A percentile compares a stretch with the other conserved stretches of the same genome.
phyloP scores from a whole-genome alignment of 208 protist species.

The Trypanosoma grayi region DNA sequence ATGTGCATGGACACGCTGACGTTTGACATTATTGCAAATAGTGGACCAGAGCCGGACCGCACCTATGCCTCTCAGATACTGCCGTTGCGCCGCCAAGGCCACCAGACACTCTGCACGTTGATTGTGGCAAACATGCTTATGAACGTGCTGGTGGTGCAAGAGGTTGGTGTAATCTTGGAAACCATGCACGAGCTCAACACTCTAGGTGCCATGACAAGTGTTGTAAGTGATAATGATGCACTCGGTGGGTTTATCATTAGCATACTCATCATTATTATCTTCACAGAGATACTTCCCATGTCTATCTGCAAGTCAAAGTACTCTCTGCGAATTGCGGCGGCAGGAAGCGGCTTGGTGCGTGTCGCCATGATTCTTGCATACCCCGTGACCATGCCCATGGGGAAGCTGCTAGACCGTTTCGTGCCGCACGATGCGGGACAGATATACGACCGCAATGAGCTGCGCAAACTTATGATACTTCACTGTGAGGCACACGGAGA shows the following conservation, averaged over 20 bases:
- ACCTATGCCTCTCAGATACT: constrained; percentile 75
- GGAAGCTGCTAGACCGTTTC: constrained; percentile 73
- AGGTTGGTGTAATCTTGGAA: constrained; percentile 56
- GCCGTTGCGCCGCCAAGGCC: constrained; percentile 71
- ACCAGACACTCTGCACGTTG: constrained; percentile 85
- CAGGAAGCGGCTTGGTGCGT: constrained; percentile 67
- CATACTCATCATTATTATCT: constrained; percentile 79
- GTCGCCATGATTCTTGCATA: constrained; percentile 81
- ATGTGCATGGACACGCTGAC: constrained; percentile 88
- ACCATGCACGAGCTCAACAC: constrained; percentile 35
- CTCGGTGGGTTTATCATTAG: constrained; percentile 69
- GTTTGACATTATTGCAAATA: constrained; percentile 86
- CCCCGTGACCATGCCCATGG: constrained; percentile 68
- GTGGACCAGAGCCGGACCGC: constrained; percentile 70
- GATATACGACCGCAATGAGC: constrained; percentile 86
- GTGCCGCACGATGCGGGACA: constrained; percentile 68
- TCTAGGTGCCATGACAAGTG: background rate
- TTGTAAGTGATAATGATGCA: constrained; percentile 21
- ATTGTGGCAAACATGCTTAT: constrained; percentile 88
- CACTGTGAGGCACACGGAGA: constrained; percentile 64
- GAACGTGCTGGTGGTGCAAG: constrained; percentile 86
- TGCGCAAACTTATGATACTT: constrained; percentile 84
- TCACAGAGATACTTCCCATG: constrained; percentile 87
- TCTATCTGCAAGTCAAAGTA: constrained; percentile 89
- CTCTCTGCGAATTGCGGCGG: constrained; percentile 75